These are phyloP conservation scores for Xylaria scruposa DNA, from an alignment of 495 filamentous ascomycete genomes.

Conservation along the genomic window DNA sequence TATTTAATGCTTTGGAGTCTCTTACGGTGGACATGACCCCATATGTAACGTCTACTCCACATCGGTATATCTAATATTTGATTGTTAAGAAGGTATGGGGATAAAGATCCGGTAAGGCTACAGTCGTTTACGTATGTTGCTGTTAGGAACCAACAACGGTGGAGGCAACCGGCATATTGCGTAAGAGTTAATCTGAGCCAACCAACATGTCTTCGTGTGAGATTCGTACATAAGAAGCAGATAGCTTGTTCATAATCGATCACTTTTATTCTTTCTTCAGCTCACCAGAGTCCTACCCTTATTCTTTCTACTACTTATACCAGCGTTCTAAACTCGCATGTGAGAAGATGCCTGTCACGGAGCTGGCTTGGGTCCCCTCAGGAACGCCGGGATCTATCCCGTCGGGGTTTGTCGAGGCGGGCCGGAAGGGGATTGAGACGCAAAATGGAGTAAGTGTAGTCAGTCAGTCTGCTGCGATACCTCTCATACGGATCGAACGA, in stretches of 20 bases:
- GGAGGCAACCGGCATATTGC: conserved; percentile 23
- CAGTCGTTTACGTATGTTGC: neutral
- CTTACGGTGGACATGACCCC: neutral
- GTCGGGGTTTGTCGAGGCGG: neutral
- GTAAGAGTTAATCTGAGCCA: neutral
- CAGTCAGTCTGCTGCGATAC: neutral
- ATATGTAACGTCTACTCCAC: neutral
- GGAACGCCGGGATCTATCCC: conserved; percentile 12
- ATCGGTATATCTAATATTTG: neutral
- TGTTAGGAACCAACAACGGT: neutral
- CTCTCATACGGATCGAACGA: neutral
- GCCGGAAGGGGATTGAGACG: conserved; percentile 5
- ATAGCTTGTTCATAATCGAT: neutral
- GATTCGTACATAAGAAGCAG: neutral
- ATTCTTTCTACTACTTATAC: neutral
- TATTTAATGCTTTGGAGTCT: neutral
- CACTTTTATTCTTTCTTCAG: neutral
- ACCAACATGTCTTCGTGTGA: neutral
- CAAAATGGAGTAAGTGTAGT: conserved; percentile 18
- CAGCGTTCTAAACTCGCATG: neutral
- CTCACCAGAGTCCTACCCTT: neutral
- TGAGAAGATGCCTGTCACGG: conserved; percentile 25
- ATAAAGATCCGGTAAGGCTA: neutral
- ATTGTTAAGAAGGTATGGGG: no score
- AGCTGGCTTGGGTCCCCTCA: conserved; percentile 26